Conservation (phyloP, 331 rosid genomes). For the Rhamnella rubrinervis region DNA sequence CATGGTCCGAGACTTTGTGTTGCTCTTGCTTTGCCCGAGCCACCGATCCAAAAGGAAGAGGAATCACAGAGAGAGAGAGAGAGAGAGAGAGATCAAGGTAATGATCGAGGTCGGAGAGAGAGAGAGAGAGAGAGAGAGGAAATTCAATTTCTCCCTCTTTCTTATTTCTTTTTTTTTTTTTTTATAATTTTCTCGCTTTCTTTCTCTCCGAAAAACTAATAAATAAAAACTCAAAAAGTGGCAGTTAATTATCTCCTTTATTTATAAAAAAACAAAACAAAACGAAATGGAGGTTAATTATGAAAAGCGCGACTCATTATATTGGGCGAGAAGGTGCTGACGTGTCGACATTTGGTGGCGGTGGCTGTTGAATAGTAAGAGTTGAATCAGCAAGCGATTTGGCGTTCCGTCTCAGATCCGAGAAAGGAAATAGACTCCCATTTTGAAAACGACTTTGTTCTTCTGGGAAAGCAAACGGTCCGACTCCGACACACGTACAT, state of each 20-base stretch:
- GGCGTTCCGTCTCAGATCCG: not conserved
- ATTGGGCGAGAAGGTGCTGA: conserved; percentile 4
- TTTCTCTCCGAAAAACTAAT: too few species aligned
- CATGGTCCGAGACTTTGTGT: conserved; percentile 38
- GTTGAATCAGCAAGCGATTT: conserved; percentile 18
- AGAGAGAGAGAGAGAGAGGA: conserved; percentile 1
- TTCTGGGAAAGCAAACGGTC: too few species aligned
- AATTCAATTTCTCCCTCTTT: not conserved
- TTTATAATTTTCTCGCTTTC: not conserved
- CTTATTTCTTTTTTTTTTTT: not conserved
- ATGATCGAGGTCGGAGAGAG: conserved; percentile 23
- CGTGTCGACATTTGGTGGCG: conserved; percentile 38
- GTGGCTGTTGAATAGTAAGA: not conserved
- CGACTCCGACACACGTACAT: too few species aligned
- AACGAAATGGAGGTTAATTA: conserved; percentile 9
- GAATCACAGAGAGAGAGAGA: conserved; percentile 14
- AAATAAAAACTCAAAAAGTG: too few species aligned
- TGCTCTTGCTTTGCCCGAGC: conserved; percentile 21
- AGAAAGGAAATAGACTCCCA: not conserved
- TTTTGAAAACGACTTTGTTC: not conserved
- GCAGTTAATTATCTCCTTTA: too few species aligned
- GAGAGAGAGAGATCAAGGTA: conserved; percentile 30
- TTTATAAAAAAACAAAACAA: too few species aligned
- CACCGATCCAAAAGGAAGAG: conserved; percentile 26
- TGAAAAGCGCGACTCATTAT: conserved; percentile 5